Percentiles rank a stretch among this genome's conserved stretches.
Evolutionary conservation across 148 eudicot genomes (phyloP).

Genomic region (Chenopodium formosanum): DNA sequence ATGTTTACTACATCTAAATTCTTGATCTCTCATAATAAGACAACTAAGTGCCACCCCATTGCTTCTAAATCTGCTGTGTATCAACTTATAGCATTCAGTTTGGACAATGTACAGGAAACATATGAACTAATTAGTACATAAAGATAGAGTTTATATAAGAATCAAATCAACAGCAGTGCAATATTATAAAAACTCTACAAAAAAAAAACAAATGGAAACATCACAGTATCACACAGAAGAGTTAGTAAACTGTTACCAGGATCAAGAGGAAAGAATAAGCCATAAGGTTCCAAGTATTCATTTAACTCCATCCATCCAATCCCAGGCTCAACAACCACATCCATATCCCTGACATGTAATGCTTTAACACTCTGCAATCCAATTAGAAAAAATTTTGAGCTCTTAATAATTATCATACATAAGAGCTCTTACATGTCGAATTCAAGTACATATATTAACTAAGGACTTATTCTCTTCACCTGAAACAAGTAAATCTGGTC

Average conservation of each 20-base stretch:
- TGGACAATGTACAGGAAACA: neutral
- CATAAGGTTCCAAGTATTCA: slow-evolving; percentile 91
- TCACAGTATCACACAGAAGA: neutral
- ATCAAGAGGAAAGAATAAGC: slow-evolving; percentile 96
- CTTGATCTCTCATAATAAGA: neutral
- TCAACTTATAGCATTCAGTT: neutral
- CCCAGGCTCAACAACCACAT: slow-evolving; percentile 99
- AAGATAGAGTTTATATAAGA: neutral
- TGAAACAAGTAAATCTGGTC: too few species aligned
- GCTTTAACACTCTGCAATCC: slow-evolving; percentile 66
- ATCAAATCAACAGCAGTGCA: neutral
- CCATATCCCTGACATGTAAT: slow-evolving; percentile 90
- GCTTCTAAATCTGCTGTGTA: too few species aligned
- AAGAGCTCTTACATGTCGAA: neutral
- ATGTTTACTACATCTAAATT: neutral
- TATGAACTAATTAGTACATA: neutral
- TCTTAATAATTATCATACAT: neutral
- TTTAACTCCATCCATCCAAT: slow-evolving; percentile 99
- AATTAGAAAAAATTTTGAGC: neutral
- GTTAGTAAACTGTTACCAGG: slow-evolving; percentile 58
- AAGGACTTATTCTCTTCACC: too few species aligned
- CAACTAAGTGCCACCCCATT: neutral
- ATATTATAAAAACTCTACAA: neutral
- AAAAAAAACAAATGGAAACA: neutral
- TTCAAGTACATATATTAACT: neutral